Evolutionary conservation across 2,329 filamentous ascomycete species (phyloP), one percentile per base, ranked within the genome.

Genomic region (Sordariomycetes sp.): DNA sequence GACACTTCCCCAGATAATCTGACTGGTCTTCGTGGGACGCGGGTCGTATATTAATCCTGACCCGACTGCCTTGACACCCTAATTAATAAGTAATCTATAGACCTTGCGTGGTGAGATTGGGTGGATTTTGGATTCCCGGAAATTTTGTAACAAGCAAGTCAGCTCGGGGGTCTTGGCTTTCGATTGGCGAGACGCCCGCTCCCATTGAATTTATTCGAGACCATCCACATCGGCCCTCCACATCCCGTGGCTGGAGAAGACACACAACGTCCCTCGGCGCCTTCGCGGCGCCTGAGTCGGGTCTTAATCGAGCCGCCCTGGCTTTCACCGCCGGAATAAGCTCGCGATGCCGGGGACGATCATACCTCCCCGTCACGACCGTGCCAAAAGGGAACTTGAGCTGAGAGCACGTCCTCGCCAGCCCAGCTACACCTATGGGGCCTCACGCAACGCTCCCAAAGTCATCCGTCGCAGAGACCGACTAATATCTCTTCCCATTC

Each of bases 331-430:
- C 22, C 7, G 24, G 51, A 58, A 53, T 58, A 58, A 54, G 56
- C 56, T 58, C 48, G 34, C 51, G 25, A 5, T 37, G 24, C 48
- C 34, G n/a, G 50, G 18, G 56, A 58, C 56, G 56, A 54, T 58
- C 56, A 58, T 53, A 24, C 35, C 53, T 25, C 35, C 18, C 35
- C 24, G 25, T 5, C 35, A 20, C 20, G 46, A 12, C 18, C 8
- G n/a, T 11, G 46, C 46, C 20, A 3, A 50, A 50, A 22, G 46
- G n/a, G 11, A 14, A 50, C 4, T 24, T 50, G 2, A 50, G n/a
- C 46, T 50, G 5, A 14, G n/a, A 24, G 20, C 22, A 22, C 46
- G 3, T 24, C 8, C 46, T 10, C 43, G 14, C 43, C 16, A 46
- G 8, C 46, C 14, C 37, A 14, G 37, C 37, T 43, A 4, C 28